phyloP scores from a whole-genome alignment of 306 rosid genomes.

The Vachellia collinsii region DNA sequence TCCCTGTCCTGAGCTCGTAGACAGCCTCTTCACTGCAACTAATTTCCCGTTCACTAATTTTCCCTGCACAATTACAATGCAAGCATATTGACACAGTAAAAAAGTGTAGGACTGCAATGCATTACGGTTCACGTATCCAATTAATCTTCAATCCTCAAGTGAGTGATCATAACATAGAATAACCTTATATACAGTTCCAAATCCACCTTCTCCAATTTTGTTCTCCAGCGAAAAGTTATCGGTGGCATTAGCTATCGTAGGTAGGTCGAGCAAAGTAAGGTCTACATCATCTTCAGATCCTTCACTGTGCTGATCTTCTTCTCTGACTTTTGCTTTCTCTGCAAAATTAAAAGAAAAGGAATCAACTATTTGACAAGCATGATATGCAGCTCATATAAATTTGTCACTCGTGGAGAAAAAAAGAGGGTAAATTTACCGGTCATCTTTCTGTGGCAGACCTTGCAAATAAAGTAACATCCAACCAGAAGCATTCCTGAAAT shows the following conservation, averaged over 20 bases:
- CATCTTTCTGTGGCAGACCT: not conserved
- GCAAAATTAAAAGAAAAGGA: not conserved
- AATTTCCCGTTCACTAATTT: slow-evolving; percentile 35
- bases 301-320: slow-evolving; percentile 12
- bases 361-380: not conserved
- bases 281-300: slow-evolving; percentile 39
- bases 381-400: not conserved
- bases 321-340: not conserved
- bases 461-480: not conserved
- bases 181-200: slow-evolving; percentile 46
- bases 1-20: slow-evolving; percentile 8
- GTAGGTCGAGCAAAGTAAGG: slow-evolving; percentile 41
- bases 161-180: not conserved
- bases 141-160: not conserved
- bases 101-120: not conserved
- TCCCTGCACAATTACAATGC: slow-evolving; percentile 35
- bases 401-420: not conserved
- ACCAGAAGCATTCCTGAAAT: not conserved
- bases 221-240: slow-evolving; percentile 22
- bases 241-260: slow-evolving; percentile 23
- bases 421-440: not conserved
- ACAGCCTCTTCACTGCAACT: slow-evolving; percentile 45
- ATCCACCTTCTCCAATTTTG: slow-evolving; percentile 48
- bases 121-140: not conserved
- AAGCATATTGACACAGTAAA: not conserved